Percentiles rank a stretch among this genome's conserved stretches.
Conservation (phyloP, 2,329 filamentous ascomycete species). For the Cercospora sesami region DNA sequence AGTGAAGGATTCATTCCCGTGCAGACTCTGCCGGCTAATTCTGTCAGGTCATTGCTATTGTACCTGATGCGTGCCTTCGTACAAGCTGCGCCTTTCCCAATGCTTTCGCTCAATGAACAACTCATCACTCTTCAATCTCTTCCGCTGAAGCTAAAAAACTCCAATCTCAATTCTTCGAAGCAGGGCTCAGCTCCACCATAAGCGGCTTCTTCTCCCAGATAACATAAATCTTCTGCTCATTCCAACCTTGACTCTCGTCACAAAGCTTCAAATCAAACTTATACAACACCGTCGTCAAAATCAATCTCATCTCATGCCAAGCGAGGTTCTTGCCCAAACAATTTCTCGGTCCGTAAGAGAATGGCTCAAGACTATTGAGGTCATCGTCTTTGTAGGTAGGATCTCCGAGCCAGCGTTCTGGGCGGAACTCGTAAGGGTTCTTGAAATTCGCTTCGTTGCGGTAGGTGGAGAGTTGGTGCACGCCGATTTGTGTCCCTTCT, state of each 20-base stretch:
- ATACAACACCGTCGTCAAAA: constrained; percentile 42
- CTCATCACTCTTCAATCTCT: not conserved
- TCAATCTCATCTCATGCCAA: constrained; percentile 39
- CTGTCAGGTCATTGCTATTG: not conserved
- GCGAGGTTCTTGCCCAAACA: constrained; percentile 31
- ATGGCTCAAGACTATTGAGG: constrained; percentile 34
- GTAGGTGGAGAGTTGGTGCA: constrained; percentile 29
- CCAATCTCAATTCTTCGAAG: not conserved
- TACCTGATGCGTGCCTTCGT: not conserved
- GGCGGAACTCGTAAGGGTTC: constrained; percentile 33
- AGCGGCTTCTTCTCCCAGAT: constrained; percentile 39
- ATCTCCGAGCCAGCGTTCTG: constrained; percentile 38
- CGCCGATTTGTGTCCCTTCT: constrained; percentile 17
- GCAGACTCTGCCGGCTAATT: not conserved
- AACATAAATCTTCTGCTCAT: constrained; percentile 36
- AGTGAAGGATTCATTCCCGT: not conserved
- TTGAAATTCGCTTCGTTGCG: constrained; percentile 25
- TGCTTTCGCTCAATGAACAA: not conserved
- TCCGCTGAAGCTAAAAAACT: not conserved
- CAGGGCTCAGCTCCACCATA: constrained; percentile 14
- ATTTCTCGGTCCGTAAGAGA: constrained; percentile 32
- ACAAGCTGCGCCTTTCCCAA: not conserved
- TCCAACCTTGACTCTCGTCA: constrained; percentile 34
- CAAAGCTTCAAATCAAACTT: constrained; percentile 41
- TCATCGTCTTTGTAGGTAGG: constrained; percentile 34